Base-by-base conservation (phyloP, 805 yeast genomes). In the Jamesozyma piceae region DNA sequence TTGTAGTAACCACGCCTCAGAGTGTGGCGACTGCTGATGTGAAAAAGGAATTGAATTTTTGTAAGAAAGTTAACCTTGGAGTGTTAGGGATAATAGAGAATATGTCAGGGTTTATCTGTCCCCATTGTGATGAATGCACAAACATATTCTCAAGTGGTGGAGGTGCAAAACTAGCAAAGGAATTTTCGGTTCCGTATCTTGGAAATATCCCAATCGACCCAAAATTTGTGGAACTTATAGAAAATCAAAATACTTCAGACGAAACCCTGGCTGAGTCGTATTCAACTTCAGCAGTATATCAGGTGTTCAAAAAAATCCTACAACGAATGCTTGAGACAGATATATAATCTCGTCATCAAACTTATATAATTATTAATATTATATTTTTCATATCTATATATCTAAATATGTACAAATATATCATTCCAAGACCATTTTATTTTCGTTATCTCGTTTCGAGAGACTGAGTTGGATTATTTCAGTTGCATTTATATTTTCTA, bases 31-130 rank as follows among this genome's bases (percentile, higher is more conserved):
- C 92, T 3, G 89, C 92, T 10, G 99, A 92, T 64, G 99, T 92
- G 5, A 77, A 82, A 42, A 92, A 92, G 58, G 98, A 92, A 67
- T 79, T 92, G 41, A 87, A 85, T 55, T 92, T 90, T 57, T 92
- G 98, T 63, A 71, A 69, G 34, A 90, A 90, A 60, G 97, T 90
- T 29, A 78, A 78, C 43, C 78, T 92, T 52, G 69, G 73, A 21
- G 74, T 90, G 1, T 59, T 92, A 43, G 99, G 99, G 0, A 75
- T 92, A 3, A 76, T 92, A 9, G 99, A 92, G 60, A 92, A 92
- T 56, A 90, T 92, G 98, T 79, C 94, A 39, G 99, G 99, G 1
- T 92, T 85, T 56, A 78, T 88, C 3, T 92, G 99, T 59, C 98
- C 98, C 0, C 77, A 78, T 59, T 92, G 99, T 60, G 75, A 82